Evolutionary conservation across 345 rosid genomes (phyloP).

Genomic region (Arabis hirsuta): DNA sequence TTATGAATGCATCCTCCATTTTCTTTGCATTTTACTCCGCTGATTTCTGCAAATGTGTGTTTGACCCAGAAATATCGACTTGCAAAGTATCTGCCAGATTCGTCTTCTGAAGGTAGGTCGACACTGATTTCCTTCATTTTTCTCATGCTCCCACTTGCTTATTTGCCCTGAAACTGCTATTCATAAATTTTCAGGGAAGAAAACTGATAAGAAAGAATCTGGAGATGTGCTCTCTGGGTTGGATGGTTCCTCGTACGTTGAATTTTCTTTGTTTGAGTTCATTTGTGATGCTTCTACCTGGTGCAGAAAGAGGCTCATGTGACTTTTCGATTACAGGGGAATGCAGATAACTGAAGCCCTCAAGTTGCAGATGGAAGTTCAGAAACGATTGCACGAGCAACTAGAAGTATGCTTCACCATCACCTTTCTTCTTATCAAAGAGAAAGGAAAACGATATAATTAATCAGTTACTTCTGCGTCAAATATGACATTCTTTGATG

Average conservation of each 20-base stretch:
- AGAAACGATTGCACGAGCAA: constrained; percentile 94
- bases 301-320: constrained; percentile 9
- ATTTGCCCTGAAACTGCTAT: constrained; percentile 21
- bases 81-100: constrained; percentile 92
- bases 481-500: constrained; percentile 27
- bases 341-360: constrained; percentile 99
- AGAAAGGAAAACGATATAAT: neutral
- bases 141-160: constrained; percentile 25
- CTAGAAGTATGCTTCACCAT: constrained; percentile 74
- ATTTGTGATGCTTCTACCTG: constrained; percentile 24
- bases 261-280: constrained; percentile 23
- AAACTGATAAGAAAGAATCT: constrained; percentile 86
- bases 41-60: constrained; percentile 28
- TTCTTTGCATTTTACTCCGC: neutral
- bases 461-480: neutral
- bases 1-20: neutral
- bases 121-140: constrained; percentile 21
- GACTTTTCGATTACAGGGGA: constrained; percentile 62
- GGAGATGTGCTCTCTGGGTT: constrained; percentile 77
- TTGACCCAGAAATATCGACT: constrained; percentile 89
- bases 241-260: constrained; percentile 95
- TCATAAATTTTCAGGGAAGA: constrained; percentile 68
- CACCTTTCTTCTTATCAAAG: constrained; percentile 27
- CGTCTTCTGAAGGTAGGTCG: constrained; percentile 85
- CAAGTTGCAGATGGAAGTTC: constrained; percentile 98